A percentile compares a stretch with the other conserved stretches of the same genome.
phyloP scores from a whole-genome alignment of 2,329 filamentous ascomycete genomes.

The Apiospora pterosperma region DNA sequence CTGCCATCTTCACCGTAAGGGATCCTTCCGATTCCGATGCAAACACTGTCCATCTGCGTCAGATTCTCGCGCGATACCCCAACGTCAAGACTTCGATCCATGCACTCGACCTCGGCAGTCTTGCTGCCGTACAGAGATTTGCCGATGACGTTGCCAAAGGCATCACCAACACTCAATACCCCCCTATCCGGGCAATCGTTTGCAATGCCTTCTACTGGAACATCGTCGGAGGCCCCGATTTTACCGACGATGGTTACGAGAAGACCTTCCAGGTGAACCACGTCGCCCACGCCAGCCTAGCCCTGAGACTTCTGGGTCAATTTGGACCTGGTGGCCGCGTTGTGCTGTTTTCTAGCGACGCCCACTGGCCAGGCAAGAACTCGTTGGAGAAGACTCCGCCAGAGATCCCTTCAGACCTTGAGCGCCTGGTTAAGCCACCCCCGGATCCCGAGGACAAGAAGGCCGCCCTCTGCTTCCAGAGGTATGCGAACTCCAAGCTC shows the following conservation, averaged over 20 bases:
- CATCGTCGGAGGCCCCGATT: slow-evolving; percentile 23
- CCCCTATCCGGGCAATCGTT: slow-evolving; percentile 30
- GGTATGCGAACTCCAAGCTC: slow-evolving; percentile 39
- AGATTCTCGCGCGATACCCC: slow-evolving; percentile 19
- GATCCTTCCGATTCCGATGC: slow-evolving; percentile 7
- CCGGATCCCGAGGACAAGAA: slow-evolving; percentile 26
- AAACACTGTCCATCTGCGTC: slow-evolving; percentile 12
- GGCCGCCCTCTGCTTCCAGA: slow-evolving; percentile 36
- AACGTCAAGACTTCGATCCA: slow-evolving; percentile 31
- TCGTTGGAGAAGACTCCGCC: slow-evolving; percentile 33
- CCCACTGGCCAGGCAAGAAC: slow-evolving; percentile 36
- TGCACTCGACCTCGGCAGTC: slow-evolving; percentile 27
- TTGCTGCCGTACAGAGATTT: slow-evolving; percentile 29
- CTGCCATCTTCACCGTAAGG: slow-evolving; percentile 30
- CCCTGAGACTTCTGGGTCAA: slow-evolving; percentile 46
- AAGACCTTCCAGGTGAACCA: slow-evolving; percentile 36
- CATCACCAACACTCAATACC: slow-evolving; percentile 21
- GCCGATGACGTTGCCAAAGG: slow-evolving; percentile 20
- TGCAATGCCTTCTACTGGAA: slow-evolving; percentile 37
- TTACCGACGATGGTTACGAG: slow-evolving; percentile 32
- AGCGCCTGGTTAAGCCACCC: slow-evolving; percentile 27
- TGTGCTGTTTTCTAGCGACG: slow-evolving; percentile 25
- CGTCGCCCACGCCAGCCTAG: slow-evolving; percentile 30
- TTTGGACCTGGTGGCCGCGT: slow-evolving; percentile 50
- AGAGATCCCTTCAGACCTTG: slow-evolving; percentile 31